Evolutionary conservation across 495 filamentous ascomycete species (phyloP).

Genomic region (Aspergillus coremiiformis): DNA sequence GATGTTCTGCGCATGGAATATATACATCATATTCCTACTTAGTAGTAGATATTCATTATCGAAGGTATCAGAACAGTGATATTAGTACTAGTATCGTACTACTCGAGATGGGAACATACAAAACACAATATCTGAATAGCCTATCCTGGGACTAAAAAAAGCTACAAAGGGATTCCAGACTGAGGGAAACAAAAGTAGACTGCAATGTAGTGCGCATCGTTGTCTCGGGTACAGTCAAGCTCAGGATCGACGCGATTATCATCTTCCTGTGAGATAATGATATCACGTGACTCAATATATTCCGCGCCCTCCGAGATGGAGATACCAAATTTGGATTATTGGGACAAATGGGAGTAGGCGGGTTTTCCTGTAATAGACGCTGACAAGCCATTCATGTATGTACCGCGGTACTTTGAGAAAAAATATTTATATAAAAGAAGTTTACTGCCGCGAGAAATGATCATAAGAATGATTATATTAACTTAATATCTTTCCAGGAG

Average conservation of each 20-base stretch:
- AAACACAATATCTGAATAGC: no score
- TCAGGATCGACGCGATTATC: slow-evolving; percentile 3
- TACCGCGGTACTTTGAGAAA: neutral
- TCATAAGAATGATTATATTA: neutral
- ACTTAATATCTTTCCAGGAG: neutral
- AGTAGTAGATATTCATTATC: no score
- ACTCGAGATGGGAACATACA: no score
- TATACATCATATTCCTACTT: no score
- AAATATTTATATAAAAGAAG: neutral
- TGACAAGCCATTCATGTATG: neutral
- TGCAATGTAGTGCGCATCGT: no score
- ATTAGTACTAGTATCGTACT: no score
- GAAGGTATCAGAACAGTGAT: no score
- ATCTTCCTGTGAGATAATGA: neutral
- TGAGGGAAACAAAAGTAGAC: no score
- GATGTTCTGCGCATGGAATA: no score
- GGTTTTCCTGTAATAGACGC: neutral
- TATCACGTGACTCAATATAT: neutral
- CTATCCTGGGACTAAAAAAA: no score
- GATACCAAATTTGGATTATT: neutral
- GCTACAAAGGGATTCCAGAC: no score
- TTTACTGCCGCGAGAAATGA: neutral
- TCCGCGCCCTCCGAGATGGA: neutral
- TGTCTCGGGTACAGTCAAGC: neutral
- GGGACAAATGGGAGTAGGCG: no score